These are phyloP conservation scores for Cajanus cajan DNA, from an alignment of 306 rosid genomes.

Conservation along the genomic window DNA sequence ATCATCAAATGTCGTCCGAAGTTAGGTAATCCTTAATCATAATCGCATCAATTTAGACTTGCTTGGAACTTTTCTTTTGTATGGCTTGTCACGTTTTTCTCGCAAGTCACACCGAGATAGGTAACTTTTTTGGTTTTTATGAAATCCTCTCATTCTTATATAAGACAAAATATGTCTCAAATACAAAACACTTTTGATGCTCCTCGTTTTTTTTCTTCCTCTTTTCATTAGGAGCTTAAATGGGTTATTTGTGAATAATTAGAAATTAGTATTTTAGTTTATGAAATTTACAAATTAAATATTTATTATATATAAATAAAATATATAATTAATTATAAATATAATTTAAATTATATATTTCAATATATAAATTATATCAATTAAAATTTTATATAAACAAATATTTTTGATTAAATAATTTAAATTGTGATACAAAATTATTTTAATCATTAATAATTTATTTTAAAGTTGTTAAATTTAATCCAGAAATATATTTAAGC, in stretches of 20 bases:
- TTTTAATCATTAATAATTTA: no score
- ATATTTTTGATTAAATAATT: no score
- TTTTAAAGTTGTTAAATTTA: no score
- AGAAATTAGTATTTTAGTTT: no score
- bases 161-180: background rate
- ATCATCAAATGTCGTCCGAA: background rate
- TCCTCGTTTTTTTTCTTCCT: background rate
- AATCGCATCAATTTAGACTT: background rate
- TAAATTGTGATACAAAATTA: no score
- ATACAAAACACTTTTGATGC: background rate
- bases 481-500: no score
- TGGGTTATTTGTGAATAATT: background rate
- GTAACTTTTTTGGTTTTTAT: background rate
- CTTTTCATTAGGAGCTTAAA: background rate
- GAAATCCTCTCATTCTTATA: background rate
- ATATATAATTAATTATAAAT: no score
- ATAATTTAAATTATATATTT: no score
- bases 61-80: background rate
- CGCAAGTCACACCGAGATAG: background rate
- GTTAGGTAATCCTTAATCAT: constrained; percentile 15
- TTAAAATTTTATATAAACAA: no score
- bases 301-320: no score
- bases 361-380: no score
- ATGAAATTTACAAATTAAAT: no score
- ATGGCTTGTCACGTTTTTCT: background rate